Evolutionary conservation across 192 early-diverging fungal species (phyloP), one percentile per base, ranked within the genome.

Genomic region (Physocladia obscura): DNA sequence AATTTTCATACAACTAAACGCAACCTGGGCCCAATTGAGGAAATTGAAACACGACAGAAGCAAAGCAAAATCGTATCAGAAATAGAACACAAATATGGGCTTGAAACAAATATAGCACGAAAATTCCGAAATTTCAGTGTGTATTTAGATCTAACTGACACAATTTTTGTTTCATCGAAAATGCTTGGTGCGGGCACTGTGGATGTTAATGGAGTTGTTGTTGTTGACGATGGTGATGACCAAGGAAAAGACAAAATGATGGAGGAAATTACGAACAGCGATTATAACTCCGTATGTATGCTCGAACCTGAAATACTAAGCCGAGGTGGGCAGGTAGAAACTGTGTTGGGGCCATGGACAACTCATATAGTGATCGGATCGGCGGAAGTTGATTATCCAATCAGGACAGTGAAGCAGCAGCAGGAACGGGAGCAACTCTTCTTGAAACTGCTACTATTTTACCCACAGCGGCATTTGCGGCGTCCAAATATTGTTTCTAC

Each of bases 111-210:
- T 34, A 67, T 62, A 40, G 71, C 64, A 3, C 21, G 35, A 3
- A 24, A 73, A 32, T 76, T 79, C 4, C 48, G 74, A n/a, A 35
- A 67, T 26, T 19, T 40, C 13, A 37, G 52, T 37, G 62, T 67
- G 15, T 81, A 77, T 39, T 48, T 81, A 15, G 79, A 81, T 59
- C 44, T 54, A 11, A 65, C 27, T 26, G 29, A 36, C 2, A 36
- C 50, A 19, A 22, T 78, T 15, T 62, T 49, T 4, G 59, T 80
- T 5, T 26, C 65, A 26, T 13, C 36, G 15, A 3, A 24, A 5
- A 73, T 68, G 76, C 29, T 67, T 3, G 52, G 37, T 30, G 38
- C 22, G 2, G 1, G n/a, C 32, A 8, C 21, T 11, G 22, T 47
- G 26, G 15, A 32, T 13, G 29, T 36, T 4, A 24, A 19, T 4